Base-by-base conservation (phyloP, 345 rosid genomes). In the Salix viminalis region DNA sequence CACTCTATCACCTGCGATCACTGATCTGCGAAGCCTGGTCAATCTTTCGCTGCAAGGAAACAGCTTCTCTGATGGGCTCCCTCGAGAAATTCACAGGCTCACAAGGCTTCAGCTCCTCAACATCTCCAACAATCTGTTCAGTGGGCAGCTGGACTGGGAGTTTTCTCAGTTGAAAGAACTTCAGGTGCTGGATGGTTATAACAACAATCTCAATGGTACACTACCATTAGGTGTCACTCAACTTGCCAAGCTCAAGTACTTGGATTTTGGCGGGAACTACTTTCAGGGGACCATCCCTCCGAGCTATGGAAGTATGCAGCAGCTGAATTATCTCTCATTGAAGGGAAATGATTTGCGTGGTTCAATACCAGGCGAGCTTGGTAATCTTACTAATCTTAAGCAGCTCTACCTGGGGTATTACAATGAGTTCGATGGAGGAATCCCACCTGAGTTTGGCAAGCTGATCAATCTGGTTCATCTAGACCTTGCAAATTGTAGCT, bases 231-330 rank as follows among this genome's bases (percentile, higher is more conserved):
- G 90, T 56, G 61, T 91, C 23, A 34, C 76, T 32, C 69, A 70
- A 16, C 77, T 89, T 68, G 56, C 75, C 65, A 84, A 81, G 37
- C 85, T 89, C 64, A 85, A 67, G 79, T 75, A 83, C 79, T 72
- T 91, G 83, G 90, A 88, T 81, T 87, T 91, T 42, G 92, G 90
- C 32, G 95, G 95, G 74, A 91, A 91, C 50, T 91, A 77, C 83
- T 88, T 91, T 79, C 18, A 75, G 5, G 95, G 93, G 6, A 67
- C 69, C 24, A 84, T 91, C 48, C 95, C 95, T 6, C 54, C 65
- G 9, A 81, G 82, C 46, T 89, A 83, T 34, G 93, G 93, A 64
- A 44, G 65, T 15, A 61, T 88, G 23, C 56, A 26, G 18, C 79
- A 75, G 32, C 76, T 91, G 70, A 79, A 80, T 83, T 87, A 87